Evolutionary conservation across 306 rosid species (phyloP).

Genomic region (Lathyrus aphaca): DNA sequence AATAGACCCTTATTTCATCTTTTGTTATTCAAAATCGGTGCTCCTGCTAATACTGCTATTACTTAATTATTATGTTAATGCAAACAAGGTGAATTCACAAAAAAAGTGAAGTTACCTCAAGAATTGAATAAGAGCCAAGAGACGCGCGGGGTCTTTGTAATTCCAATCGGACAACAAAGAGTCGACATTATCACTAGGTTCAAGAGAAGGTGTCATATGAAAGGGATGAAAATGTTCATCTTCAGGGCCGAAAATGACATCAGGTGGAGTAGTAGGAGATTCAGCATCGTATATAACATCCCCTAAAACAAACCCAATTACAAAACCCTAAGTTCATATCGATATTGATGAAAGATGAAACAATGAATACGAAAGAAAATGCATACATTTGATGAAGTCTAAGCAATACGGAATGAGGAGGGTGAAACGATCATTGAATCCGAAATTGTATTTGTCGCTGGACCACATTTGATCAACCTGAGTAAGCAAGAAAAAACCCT

Average conservation of each 20-base stretch:
- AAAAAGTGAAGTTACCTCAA: constrained; percentile 54
- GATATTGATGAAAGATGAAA: constrained; percentile 4
- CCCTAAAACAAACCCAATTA: constrained; percentile 54
- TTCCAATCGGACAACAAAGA: constrained; percentile 66
- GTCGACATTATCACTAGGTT: constrained; percentile 35
- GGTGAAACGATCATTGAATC: constrained; percentile 75
- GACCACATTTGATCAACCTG: constrained; percentile 96
- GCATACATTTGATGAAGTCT: constrained; percentile 76
- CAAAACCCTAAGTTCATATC: constrained; percentile 28
- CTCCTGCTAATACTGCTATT: not conserved
- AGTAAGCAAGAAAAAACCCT: not conserved
- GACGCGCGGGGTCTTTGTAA: constrained; percentile 70
- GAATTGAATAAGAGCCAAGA: constrained; percentile 65
- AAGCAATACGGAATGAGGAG: constrained; percentile 82
- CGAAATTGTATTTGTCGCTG: constrained; percentile 60
- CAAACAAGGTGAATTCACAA: not conserved
- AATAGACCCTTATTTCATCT: not conserved
- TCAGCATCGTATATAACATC: constrained; percentile 69
- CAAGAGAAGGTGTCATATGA: constrained; percentile 41
- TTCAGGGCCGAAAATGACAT: constrained; percentile 78
- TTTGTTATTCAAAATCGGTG: not conserved
- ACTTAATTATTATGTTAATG: not conserved
- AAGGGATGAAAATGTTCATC: constrained; percentile 76
- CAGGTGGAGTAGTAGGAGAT: constrained; percentile 73
- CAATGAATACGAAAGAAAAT: not conserved